These are phyloP conservation scores for Amanita exitialis DNA, from an alignment of 768 basidiomycete species.

Conservation along the genomic window DNA sequence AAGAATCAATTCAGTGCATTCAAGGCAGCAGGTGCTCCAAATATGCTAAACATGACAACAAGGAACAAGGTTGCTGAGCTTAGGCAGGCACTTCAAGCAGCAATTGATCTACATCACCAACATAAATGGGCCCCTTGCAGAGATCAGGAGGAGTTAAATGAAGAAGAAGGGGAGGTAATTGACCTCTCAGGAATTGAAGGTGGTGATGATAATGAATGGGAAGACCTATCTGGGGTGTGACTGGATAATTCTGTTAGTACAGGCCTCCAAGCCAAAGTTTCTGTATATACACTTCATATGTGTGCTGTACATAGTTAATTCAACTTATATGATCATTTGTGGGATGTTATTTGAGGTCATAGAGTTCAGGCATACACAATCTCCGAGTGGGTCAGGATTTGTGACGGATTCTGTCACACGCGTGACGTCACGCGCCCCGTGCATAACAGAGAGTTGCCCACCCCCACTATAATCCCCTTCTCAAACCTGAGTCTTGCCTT, in stretches of 20 bases:
- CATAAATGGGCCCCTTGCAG: not conserved
- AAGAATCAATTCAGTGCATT: constrained; percentile 7
- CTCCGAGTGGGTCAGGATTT: too few relatives aligned
- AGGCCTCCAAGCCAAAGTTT: not conserved
- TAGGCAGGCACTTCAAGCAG: constrained; percentile 4
- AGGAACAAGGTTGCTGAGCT: not conserved
- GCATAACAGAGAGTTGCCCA: too few relatives aligned
- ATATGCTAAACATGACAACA: not conserved
- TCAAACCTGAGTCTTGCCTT: too few relatives aligned
- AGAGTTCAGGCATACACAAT: too few relatives aligned
- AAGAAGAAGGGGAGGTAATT: not conserved
- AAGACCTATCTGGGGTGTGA: not conserved
- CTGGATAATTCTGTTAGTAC: not conserved
- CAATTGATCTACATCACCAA: constrained; percentile 4
- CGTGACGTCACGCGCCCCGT: too few relatives aligned
- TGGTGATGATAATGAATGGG: not conserved
- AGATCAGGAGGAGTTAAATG: not conserved
- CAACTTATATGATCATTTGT: not conserved
- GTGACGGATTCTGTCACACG: too few relatives aligned
- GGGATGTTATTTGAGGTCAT: not conserved
- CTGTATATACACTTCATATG: not conserved
- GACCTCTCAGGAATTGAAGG: not conserved
- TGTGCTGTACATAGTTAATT: not conserved
- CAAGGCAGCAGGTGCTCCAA: constrained; percentile 9
- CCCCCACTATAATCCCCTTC: too few relatives aligned